phyloP scores from a whole-genome alignment of 179 eudicot genomes.

The Pouteria campechiana region DNA sequence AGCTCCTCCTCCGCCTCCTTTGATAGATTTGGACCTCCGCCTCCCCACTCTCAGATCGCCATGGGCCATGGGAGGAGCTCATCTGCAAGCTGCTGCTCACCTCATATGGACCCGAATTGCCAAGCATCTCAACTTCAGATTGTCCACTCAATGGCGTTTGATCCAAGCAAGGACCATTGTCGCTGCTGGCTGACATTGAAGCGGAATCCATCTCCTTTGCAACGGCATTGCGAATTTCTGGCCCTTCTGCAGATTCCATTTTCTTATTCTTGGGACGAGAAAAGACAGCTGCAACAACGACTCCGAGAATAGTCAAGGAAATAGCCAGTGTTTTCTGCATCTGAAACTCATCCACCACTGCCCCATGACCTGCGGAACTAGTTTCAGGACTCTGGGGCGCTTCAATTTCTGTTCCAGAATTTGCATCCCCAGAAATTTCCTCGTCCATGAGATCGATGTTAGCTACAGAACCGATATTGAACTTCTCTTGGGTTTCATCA shows the following conservation, averaged over 20 bases:
- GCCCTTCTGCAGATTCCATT: background rate
- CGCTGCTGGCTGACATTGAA: conserved; percentile 1
- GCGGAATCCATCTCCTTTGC: conserved; percentile 5
- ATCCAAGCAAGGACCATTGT: conserved; percentile 4
- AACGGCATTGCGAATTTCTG: conserved; percentile 2
- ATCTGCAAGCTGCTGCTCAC: conserved; percentile 70
- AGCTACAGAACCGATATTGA: background rate
- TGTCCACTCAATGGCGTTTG: conserved; percentile 15
- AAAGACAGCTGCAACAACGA: conserved; percentile 16
- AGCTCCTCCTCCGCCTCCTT: conserved; percentile 27
- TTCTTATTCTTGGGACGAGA: conserved; percentile 13
- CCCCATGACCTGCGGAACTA: conserved; percentile 1
- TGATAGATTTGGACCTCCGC: conserved; percentile 50
- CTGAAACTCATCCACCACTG: conserved; percentile 3
- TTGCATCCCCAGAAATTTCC: background rate
- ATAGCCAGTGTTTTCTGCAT: background rate
- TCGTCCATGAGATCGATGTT: conserved; percentile 1
- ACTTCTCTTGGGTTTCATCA: background rate
- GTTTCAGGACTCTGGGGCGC: conserved; percentile 3
- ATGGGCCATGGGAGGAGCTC: conserved; percentile 27
- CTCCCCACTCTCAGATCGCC: conserved; percentile 2
- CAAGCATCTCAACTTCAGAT: conserved; percentile 34
- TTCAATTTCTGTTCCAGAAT: conserved; percentile 4
- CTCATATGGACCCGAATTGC: conserved; percentile 57
- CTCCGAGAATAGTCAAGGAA: conserved; percentile 7